A percentile compares a stretch with the other conserved stretches of the same genome.
Conservation (phyloP, 495 filamentous ascomycete genomes). For the Aspergillus baeticus region DNA sequence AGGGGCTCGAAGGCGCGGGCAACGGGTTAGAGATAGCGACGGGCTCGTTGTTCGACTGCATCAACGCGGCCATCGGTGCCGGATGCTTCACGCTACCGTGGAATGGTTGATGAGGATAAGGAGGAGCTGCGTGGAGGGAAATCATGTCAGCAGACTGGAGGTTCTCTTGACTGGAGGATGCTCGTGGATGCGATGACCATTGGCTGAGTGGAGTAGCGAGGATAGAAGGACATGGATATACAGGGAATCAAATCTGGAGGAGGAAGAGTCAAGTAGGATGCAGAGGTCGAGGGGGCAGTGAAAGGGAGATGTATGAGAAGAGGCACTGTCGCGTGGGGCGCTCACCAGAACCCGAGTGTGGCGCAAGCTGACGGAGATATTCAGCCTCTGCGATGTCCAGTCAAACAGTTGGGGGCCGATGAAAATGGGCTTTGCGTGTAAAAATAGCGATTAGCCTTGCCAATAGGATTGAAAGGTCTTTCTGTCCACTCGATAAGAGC, state of each 20-base stretch:
- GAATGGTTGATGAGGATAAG: conserved; percentile 48
- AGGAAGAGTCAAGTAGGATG: not conserved
- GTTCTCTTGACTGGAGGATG: conserved; percentile 29
- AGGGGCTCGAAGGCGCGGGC: conserved; percentile 24
- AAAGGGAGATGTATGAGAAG: conserved; percentile 15
- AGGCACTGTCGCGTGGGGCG: conserved; percentile 40
- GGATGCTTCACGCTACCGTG: conserved; percentile 35
- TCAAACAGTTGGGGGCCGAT: conserved; percentile 20
- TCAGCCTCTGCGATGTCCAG: conserved; percentile 36
- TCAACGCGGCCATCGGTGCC: conserved; percentile 49
- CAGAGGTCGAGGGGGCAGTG: not conserved
- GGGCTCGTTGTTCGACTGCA: conserved; percentile 47
- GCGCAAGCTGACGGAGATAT: conserved; percentile 49
- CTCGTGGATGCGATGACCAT: not conserved
- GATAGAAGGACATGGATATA: conserved; percentile 1
- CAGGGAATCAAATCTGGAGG: not conserved
- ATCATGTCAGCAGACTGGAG: conserved; percentile 61
- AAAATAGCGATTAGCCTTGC: conserved; percentile 28
- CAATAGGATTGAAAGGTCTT: conserved; percentile 9
- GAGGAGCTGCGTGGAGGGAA: conserved; percentile 59
- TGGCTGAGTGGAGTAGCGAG: not conserved
- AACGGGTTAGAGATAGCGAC: conserved; percentile 41
- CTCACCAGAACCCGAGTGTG: conserved; percentile 46
- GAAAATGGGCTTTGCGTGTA: conserved; percentile 17
- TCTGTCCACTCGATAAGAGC: conserved; percentile 13